Base-by-base conservation (phyloP, 148 eudicot genomes). In the Tetragonia tetragonoides region DNA sequence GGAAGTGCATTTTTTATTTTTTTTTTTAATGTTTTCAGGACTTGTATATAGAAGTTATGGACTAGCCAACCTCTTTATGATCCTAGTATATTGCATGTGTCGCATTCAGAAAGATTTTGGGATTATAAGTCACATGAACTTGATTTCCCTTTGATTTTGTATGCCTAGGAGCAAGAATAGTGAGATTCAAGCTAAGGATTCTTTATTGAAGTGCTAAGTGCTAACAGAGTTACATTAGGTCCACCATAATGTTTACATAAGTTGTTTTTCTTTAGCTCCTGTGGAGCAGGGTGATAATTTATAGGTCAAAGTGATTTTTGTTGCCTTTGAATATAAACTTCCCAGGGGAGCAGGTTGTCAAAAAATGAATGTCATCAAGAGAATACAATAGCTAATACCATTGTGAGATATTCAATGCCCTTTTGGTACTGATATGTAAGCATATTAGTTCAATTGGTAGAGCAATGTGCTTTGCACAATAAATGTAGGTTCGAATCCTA, bases 81-180 rank as follows among this genome's bases (percentile, higher is more conserved):
- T 75, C 76, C 84, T 24, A 77, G 69, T 38, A 54, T 71, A 61
- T 59, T 82, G 76, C 87, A 84, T 62, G 81, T 86, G 89, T 83
- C 91, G 57, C 72, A 73, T 70, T 85, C 85, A 3, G 89, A 79
- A 82, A 84, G 86, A 75, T 70, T 75, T 75, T 78, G 83, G 23
- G 91, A 86, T 68, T 81, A 88, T 74, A 86, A 86, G 44, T 85
- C 80, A 3, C 85, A 81, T 7, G 82, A 79, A 53, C 86, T 86
- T 80, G 86, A 87, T 62, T 88, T 88, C 79, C 86, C 91, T 15
- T 73, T 88, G 81, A 83, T 86, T 79, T 83, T 88, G 84, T 82
- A 86, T 85, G 91, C 88, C 54, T 88, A 89, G 91, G 86, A 86
- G 83, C 86, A 83, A 65, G 91, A 88, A 70, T 88, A 86, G 87